These are phyloP conservation scores for Saccharomycopsis sp. DNA, from an alignment of 805 yeast species.

Conservation along the genomic window DNA sequence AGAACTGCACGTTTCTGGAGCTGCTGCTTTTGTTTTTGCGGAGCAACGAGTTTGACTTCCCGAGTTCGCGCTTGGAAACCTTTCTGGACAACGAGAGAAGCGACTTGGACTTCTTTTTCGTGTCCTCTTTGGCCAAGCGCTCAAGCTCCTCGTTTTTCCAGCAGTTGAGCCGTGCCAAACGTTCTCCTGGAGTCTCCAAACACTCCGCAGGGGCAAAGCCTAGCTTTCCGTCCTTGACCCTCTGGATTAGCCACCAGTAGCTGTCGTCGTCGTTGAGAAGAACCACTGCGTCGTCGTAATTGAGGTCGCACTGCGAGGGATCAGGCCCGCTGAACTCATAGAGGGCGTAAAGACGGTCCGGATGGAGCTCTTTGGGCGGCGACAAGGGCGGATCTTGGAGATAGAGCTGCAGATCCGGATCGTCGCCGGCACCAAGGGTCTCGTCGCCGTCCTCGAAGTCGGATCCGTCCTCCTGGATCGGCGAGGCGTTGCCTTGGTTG, in stretches of 20 bases:
- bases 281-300: conserved; percentile 75
- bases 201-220: conserved; percentile 98
- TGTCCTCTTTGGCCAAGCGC: conserved; percentile 21
- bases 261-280: conserved; percentile 83
- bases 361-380: conserved; percentile 78
- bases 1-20: conserved; percentile 14
- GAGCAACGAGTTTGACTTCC: conserved; percentile 11
- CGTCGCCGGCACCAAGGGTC: conserved; percentile 31
- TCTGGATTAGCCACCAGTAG: conserved; percentile 91
- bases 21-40: conserved; percentile 3
- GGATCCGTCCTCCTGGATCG: background rate
- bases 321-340: conserved; percentile 89
- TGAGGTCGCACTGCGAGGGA: conserved; percentile 78
- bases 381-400: conserved; percentile 33
- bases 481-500: background rate
- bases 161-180: conserved; percentile 86
- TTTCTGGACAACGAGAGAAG: conserved; percentile 26
- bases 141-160: conserved; percentile 80
- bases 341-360: conserved; percentile 76
- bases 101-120: conserved; percentile 8
- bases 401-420: conserved; percentile 38
- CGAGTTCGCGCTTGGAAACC: conserved; percentile 28
- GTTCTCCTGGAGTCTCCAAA: conserved; percentile 82
- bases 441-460: conserved; percentile 27
- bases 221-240: conserved; percentile 53